Base-by-base conservation (phyloP, 139 green algal genomes). In the Chlamydomonas sphaeroides region DNA sequence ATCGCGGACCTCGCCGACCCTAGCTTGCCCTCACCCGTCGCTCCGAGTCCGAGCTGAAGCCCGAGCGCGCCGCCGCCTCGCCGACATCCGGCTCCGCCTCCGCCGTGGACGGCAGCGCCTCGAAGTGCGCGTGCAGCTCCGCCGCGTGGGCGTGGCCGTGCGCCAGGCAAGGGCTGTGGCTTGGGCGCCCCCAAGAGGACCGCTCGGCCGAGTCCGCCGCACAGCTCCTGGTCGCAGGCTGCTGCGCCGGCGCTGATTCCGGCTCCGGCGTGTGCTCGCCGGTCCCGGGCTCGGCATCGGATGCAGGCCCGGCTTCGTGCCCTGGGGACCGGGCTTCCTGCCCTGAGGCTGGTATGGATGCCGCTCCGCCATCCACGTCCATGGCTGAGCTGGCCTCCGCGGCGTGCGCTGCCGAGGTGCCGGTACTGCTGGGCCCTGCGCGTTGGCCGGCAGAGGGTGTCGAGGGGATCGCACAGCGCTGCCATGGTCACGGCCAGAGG, bases 11-110 rank as follows among this genome's bases (percentile, higher is more conserved):
- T 6, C 28, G 5, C 5, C 30, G 26, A 26, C 25, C 28, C 7
- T 5, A 63, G 28, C 30, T 45, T 7, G 26, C 20, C 41, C 75
- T 36, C 45, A 82, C 75, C 75, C 75, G 32, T 3, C 32, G 75
- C 33, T 82, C 75, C 23, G 75, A 82, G 32, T 82, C 75, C 0
- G 75, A 82, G 42, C 75, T 82, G 62, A 82, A 82, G 25, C 75
- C 75, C 3, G 61, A 73, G 1, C 59, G 57, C 26, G 32, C 35
- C 41, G n/a, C n/a, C n/a, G n/a, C n/a, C n/a, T n/a, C n/a, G n/a
- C n/a, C n/a, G n/a, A n/a, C n/a, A n/a, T 80, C 73, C 5, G 14
- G 57, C 61, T 80, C 73, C 32, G 57, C 17, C 36, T 20, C n/a
- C n/a, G 59, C 59, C n/a, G 42, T 41, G 28, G 49, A 39, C 39